Evolutionary conservation across 345 rosid species (phyloP).

Genomic region (Salix dunnii): DNA sequence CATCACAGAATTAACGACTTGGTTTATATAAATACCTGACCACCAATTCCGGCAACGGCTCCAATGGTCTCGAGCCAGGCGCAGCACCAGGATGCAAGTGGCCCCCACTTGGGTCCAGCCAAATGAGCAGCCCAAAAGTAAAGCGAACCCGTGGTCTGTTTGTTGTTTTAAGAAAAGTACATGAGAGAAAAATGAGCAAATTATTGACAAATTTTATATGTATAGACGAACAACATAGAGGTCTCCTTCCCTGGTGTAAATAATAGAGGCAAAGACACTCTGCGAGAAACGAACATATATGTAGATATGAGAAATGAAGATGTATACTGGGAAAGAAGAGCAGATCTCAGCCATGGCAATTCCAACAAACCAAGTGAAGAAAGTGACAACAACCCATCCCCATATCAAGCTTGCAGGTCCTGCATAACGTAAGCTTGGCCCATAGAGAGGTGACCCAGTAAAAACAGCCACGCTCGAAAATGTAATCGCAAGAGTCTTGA

Average conservation of each 20-base stretch:
- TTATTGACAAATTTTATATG: too few relatives aligned
- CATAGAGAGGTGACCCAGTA: constrained; percentile 58
- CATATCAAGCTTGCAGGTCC: constrained; percentile 62
- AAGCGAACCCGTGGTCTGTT: constrained; percentile 69
- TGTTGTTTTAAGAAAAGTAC: neutral
- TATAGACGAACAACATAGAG: too few relatives aligned
- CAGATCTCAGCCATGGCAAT: constrained; percentile 69
- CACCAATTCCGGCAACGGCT: constrained; percentile 54
- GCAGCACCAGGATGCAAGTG: constrained; percentile 67
- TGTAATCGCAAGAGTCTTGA: constrained; percentile 59
- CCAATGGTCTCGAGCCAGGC: constrained; percentile 72
- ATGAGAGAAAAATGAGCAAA: neutral
- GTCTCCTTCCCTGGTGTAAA: too few relatives aligned
- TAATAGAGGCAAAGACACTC: too few relatives aligned
- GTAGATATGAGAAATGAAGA: neutral
- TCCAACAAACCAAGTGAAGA: constrained; percentile 67
- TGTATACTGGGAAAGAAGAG: constrained; percentile 57
- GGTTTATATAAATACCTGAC: constrained; percentile 37
- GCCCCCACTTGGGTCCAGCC: constrained; percentile 63
- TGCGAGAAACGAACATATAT: too few relatives aligned
- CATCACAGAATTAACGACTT: too few relatives aligned
- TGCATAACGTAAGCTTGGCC: constrained; percentile 55
- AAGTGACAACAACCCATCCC: constrained; percentile 65
- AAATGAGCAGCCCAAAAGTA: constrained; percentile 72
- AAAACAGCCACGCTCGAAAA: constrained; percentile 65